Evolutionary conservation across 495 filamentous ascomycete genomes (phyloP).

Genomic region (Tuber melanosporum): DNA sequence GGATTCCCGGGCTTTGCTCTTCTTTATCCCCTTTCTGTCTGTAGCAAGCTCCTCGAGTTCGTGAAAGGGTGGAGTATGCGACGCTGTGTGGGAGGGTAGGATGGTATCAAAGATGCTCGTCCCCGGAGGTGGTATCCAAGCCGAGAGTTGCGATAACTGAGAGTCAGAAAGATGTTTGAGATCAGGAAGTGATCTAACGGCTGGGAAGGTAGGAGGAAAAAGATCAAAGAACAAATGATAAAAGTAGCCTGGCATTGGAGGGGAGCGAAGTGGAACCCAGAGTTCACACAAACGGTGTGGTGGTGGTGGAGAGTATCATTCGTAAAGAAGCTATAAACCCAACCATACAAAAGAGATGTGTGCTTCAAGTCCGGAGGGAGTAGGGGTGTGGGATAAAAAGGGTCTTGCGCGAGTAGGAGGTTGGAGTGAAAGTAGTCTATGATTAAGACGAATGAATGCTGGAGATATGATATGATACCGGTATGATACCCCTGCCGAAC

Average conservation of each 20-base stretch:
- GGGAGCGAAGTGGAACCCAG: background rate
- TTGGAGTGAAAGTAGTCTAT: background rate
- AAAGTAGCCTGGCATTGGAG: constrained; percentile 70
- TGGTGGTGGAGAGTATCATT: background rate
- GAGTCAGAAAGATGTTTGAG: constrained; percentile 24
- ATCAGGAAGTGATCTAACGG: constrained; percentile 47
- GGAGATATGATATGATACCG: background rate
- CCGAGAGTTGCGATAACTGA: constrained; percentile 19
- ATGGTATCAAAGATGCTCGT: constrained; percentile 49
- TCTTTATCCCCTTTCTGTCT: constrained; percentile 1
- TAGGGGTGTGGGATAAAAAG: background rate
- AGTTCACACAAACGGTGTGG: background rate
- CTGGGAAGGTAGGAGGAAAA: constrained; percentile 51
- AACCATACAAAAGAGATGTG: background rate
- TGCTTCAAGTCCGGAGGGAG: background rate
- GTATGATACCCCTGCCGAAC: background rate
- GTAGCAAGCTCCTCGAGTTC: background rate
- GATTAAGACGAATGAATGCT: background rate
- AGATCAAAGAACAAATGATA: constrained; percentile 89
- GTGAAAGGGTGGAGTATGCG: background rate
- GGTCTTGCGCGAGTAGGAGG: background rate
- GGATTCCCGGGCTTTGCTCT: constrained; percentile 31
- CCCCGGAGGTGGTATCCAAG: constrained; percentile 45
- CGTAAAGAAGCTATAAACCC: background rate
- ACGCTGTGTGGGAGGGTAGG: constrained; percentile 45